A percentile compares a stretch with the other conserved stretches of the same genome.
Conservation (phyloP, 139 green algal genomes). For the Diplosphaera chodatii region DNA sequence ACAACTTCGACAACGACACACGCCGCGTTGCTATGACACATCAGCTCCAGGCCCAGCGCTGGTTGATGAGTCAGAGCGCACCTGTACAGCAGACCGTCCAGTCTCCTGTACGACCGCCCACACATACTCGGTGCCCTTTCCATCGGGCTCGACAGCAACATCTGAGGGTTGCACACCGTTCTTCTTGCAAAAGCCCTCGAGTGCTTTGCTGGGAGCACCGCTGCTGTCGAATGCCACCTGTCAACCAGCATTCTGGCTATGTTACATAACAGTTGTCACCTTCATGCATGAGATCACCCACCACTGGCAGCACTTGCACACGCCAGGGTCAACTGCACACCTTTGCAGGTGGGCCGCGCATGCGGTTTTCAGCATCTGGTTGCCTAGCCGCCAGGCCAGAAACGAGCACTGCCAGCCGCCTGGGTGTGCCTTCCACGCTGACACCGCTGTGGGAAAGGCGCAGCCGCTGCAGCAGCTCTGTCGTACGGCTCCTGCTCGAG, state of each 20-base stretch:
- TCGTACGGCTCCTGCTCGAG: conserved; percentile 54
- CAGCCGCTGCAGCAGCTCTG: conserved; percentile 65
- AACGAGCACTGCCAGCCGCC: conserved; percentile 79
- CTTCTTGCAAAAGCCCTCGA: conserved; percentile 91
- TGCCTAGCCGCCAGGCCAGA: conserved; percentile 59
- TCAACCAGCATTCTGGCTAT: too few species aligned
- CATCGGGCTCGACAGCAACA: conserved; percentile 57
- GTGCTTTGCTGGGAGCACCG: conserved; percentile 77
- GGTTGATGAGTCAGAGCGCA: conserved; percentile 2
- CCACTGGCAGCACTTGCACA: too few species aligned
- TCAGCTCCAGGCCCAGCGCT: too few species aligned
- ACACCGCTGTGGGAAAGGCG: conserved; percentile 68
- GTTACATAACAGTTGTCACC: too few species aligned
- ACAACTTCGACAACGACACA: too few species aligned
- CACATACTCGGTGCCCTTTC: conserved; percentile 90
- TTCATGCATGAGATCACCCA: too few species aligned
- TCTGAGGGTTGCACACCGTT: conserved; percentile 52
- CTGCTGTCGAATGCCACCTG: conserved; percentile 56
- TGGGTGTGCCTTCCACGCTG: conserved; percentile 73
- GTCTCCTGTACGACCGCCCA: conserved; percentile 67
- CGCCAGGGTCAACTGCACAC: too few species aligned
- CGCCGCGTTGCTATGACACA: too few species aligned
- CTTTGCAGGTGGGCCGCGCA: conserved; percentile 87
- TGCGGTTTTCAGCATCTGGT: conserved; percentile 39
- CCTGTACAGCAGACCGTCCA: conserved; percentile 47